Evolutionary conservation across 2,329 filamentous ascomycete species (phyloP), one percentile per base, ranked within the genome.

Genomic region (Coniosporium uncinatum): DNA sequence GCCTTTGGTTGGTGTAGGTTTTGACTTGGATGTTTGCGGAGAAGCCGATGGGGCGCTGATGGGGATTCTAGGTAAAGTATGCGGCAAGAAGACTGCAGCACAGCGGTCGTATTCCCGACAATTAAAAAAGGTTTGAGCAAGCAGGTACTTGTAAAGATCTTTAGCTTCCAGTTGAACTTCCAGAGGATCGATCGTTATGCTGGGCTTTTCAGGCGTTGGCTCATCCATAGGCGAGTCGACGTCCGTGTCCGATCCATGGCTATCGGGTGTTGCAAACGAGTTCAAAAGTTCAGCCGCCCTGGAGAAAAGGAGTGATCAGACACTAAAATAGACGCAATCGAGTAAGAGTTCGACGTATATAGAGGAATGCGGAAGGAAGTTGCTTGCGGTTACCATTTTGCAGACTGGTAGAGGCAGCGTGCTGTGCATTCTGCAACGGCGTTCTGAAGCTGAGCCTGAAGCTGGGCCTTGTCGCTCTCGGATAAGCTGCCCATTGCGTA

Each of bases 251-350:
- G 76, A 76, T n/a, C n/a, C n/a, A 44, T 71, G 72, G 24, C 66
- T 57, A 42, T 84, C 77, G 35, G 69, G 52, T 14, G 63, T 54
- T 29, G 85, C 77, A 32, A 97, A 80, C 3, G 93, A 85, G 55
- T 86, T 88, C 43, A 97, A 79, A 50, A 97, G 81, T 67, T 98
- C 93, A 53, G 93, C 91, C 37, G 90, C 88, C 91, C 91, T 96
- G 57, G 31, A 47, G 4, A 41, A 20, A 17, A 19, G 14, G 22
- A 55, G 38, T 37, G n/a, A 14, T 17, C 21, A n/a, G 18, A n/a
- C n/a, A n/a, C n/a, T n/a, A n/a, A n/a, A n/a, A n/a, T n/a, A n/a
- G n/a, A n/a, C n/a, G n/a, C n/a, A 18, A 32, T 5, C 31, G 24
- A 17, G n/a, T 40, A 22, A n/a, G 14, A 29, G 37, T 13, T 16